Base-by-base conservation (phyloP, 2,329 filamentous ascomycete genomes). In the Cadophora luteo-olivacea region DNA sequence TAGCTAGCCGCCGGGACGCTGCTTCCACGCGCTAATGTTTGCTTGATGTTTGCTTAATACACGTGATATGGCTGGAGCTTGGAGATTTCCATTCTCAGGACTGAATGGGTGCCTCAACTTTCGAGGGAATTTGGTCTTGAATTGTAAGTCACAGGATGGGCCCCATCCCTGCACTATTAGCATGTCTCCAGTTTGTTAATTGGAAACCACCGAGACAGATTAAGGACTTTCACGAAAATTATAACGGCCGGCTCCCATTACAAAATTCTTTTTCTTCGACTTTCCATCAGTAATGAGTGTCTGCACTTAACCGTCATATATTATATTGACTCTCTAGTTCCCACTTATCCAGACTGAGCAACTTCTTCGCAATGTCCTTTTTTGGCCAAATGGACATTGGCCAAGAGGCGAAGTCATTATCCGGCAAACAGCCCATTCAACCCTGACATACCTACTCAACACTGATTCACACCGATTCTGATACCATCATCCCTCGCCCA, bases 261-360 rank as follows among this genome's bases (percentile, higher is more conserved):
- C 29, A 25, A 29, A 65, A 64, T 45, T 61, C 70, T 67, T 64
- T 70, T 68, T 70, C 71, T 68, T 72, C 66, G 70, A 72, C 71
- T 68, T 74, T 77, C 74, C 69, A 78, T 79, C 78, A 79, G 77
- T 79, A 78, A 77, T 74, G 76, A 78, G 77, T 74, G 76, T 76
- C 76, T 76, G 22, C 38, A 77, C 74, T 77, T 78, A 78, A 79
- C 76, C 76, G 75, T 79, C 78, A 77, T 77, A 77, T 77, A 70
- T 72, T 75, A 72, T 71, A 78, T 78, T 76, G 76, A 72, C 68
- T 77, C 78, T 81, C 77, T 77, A 73, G 78, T 80, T 77, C 75
- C 6, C 6, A 22, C 19, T 49, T 2, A 49, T 6, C 1, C n/a
- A 2, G 41, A 11, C 41, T 45, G 12, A 45, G 12, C 11, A 16